A percentile compares a stretch with the other conserved stretches of the same genome.
These are phyloP conservation scores for Phytophthora nicotianae DNA, from an alignment of 352 stramenopile species.

Conservation along the genomic window DNA sequence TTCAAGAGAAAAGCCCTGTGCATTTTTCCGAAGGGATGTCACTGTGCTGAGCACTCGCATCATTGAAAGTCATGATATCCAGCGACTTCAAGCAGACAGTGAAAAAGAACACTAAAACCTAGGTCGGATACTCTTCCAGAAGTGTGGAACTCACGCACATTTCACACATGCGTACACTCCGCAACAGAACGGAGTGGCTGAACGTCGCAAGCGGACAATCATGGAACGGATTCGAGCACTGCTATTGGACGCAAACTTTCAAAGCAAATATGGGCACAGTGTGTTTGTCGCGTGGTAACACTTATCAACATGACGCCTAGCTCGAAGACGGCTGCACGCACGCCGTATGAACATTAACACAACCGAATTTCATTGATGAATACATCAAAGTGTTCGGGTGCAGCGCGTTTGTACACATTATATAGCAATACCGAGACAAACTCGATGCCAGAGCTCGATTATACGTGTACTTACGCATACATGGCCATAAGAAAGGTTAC, in stretches of 20 bases:
- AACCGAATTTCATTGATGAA: background rate
- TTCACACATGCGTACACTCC: too few species aligned
- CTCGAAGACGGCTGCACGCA: background rate
- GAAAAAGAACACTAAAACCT: too few species aligned
- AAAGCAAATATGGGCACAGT: background rate
- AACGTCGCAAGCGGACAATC: too few species aligned
- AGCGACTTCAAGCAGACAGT: too few species aligned
- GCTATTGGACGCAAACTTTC: too few species aligned
- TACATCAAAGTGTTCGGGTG: background rate
- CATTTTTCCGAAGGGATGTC: background rate
- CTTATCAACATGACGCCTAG: background rate
- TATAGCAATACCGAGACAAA: background rate
- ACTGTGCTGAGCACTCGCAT: background rate
- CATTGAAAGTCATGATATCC: too few species aligned
- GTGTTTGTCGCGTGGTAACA: background rate
- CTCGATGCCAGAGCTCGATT: background rate
- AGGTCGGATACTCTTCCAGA: too few species aligned
- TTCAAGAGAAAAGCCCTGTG: background rate
- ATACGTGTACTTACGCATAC: background rate
- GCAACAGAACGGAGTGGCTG: too few species aligned
- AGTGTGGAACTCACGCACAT: too few species aligned
- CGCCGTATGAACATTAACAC: background rate
- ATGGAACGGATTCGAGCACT: too few species aligned
- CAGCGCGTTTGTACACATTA: too few species aligned
- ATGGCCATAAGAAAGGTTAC: background rate